These are phyloP conservation scores for Plectosphaerella cucumerina DNA, from an alignment of 2,329 filamentous ascomycete genomes.

Conservation along the genomic window DNA sequence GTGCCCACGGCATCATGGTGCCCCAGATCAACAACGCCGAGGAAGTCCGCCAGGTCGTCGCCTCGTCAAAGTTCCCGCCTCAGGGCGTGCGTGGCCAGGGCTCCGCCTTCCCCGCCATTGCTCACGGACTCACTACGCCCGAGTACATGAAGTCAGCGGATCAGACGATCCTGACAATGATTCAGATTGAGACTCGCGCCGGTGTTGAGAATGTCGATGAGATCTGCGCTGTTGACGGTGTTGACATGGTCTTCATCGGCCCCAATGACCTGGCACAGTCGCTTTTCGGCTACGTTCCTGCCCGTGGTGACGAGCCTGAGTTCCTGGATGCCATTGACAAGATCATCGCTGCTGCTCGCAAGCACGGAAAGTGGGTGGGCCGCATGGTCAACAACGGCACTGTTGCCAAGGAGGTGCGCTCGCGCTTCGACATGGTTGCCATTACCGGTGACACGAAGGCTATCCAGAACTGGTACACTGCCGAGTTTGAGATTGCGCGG, in stretches of 20 bases:
- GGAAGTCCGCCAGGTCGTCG: conserved; percentile 39
- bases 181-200: conserved; percentile 40
- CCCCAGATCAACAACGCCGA: conserved; percentile 41
- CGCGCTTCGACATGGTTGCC: conserved; percentile 34
- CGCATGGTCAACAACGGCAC: not conserved
- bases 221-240: conserved; percentile 34
- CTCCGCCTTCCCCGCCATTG: conserved; percentile 43
- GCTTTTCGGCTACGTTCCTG: conserved; percentile 39
- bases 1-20: conserved; percentile 46
- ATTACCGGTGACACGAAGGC: conserved; percentile 41
- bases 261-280: conserved; percentile 34
- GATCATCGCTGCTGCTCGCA: conserved; percentile 30
- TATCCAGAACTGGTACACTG: conserved; percentile 44
- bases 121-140: conserved; percentile 35
- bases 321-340: conserved; percentile 40
- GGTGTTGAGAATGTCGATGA: conserved; percentile 40
- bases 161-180: conserved; percentile 36
- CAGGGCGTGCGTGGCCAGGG: conserved; percentile 37
- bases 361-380: conserved; percentile 32
- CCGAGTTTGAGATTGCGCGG: conserved; percentile 32
- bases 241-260: conserved; percentile 40
- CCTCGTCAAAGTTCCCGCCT: conserved; percentile 47
- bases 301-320: conserved; percentile 40
- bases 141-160: conserved; percentile 48
- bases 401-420: conserved; percentile 31